Evolutionary conservation across 495 filamentous ascomycete species (phyloP).

Genomic region (Neurospora sp.): DNA sequence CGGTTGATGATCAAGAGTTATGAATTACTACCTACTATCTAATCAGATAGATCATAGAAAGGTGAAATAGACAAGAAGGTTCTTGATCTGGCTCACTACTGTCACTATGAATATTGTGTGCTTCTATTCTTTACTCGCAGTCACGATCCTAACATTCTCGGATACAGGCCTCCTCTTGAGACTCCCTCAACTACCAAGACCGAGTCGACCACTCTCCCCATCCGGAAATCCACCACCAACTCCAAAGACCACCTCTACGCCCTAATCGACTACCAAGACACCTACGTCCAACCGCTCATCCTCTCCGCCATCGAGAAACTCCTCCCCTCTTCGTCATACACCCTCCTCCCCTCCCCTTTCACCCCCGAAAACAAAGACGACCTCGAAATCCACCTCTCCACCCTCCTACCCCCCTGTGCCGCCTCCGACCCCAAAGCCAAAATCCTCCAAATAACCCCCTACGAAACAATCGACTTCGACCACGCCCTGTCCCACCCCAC

Average conservation of each 20-base stretch:
- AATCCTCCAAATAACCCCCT: conserved; percentile 73
- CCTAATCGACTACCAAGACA: conserved; percentile 72
- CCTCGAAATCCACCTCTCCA: conserved; percentile 20
- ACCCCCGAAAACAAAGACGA: neutral
- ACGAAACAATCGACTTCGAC: conserved; percentile 79
- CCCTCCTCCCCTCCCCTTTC: conserved; percentile 19
- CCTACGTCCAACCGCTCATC: conserved; percentile 78
- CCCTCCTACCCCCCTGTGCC: conserved; percentile 9
- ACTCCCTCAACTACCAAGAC: neutral
- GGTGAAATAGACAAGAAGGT: conserved; percentile 17
- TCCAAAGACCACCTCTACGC: conserved; percentile 47
- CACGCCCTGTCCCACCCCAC: conserved; percentile 50
- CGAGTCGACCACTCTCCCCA: neutral
- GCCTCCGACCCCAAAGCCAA: conserved; percentile 26
- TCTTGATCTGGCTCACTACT: conserved; percentile 6
- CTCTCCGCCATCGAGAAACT: conserved; percentile 54
- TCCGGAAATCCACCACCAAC: neutral
- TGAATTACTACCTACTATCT: neutral
- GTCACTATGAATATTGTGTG: conserved; percentile 3
- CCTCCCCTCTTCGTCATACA: conserved; percentile 39
- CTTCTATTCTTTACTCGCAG: neutral
- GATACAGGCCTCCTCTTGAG: neutral
- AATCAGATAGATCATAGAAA: conserved; percentile 20
- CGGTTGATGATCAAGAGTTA: neutral
- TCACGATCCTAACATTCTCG: neutral